These are phyloP conservation scores for Nemania sp. DNA, from an alignment of 2,329 filamentous ascomycete species.

Conservation along the genomic window DNA sequence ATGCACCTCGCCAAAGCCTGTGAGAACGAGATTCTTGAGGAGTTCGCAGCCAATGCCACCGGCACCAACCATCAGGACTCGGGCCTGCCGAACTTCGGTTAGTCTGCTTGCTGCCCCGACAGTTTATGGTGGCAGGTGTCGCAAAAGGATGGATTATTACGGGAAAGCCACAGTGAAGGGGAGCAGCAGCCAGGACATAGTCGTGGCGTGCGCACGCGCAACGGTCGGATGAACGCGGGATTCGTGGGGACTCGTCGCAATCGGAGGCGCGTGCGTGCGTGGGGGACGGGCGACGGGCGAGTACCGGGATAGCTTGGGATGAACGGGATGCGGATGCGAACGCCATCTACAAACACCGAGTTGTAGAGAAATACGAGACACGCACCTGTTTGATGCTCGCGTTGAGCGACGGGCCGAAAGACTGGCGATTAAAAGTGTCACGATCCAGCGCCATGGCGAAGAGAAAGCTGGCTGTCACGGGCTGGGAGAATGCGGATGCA, in stretches of 20 bases:
- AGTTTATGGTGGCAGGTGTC: slow-evolving; percentile 11
- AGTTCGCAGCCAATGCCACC: slow-evolving; percentile 98
- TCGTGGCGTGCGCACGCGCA: slow-evolving; percentile 14
- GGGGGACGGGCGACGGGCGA: too few relatives aligned
- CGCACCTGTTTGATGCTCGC: slow-evolving; percentile 68
- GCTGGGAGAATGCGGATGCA: slow-evolving; percentile 29
- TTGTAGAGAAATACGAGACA: slow-evolving; percentile 25
- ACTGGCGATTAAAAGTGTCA: slow-evolving; percentile 64
- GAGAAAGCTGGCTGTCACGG: slow-evolving; percentile 31
- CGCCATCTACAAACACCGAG: slow-evolving; percentile 3
- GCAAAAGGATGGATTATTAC: background rate
- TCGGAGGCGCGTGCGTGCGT: slow-evolving; percentile 1
- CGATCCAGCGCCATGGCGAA: slow-evolving; percentile 42
- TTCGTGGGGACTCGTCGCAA: slow-evolving; percentile 13
- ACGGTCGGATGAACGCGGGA: background rate
- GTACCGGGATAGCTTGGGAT: background rate
- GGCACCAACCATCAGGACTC: slow-evolving; percentile 90
- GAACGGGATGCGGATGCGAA: slow-evolving; percentile 2
- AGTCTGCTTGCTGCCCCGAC: slow-evolving; percentile 33
- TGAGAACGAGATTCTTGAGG: slow-evolving; percentile 91
- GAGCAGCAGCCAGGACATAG: background rate
- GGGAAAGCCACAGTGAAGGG: background rate
- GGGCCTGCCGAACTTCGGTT: slow-evolving; percentile 61
- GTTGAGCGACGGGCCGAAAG: slow-evolving; percentile 67
- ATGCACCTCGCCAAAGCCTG: slow-evolving; percentile 89